phyloP scores from a whole-genome alignment of 1,139 yeast species.

The Taphrina deformans region DNA sequence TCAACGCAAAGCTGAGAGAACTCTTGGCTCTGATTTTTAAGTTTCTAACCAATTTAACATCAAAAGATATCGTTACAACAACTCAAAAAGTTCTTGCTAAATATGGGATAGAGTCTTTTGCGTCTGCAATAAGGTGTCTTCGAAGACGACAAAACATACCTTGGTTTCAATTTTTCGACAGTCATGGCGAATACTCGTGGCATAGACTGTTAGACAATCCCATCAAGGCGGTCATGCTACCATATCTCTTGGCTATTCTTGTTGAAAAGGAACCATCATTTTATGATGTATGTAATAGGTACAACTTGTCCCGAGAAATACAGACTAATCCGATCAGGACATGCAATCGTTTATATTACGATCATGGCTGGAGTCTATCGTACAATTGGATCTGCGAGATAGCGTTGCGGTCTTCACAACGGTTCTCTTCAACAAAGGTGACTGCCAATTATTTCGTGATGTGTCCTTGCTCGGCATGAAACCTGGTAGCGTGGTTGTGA shows the following conservation, averaged over 20 bases:
- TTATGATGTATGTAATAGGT: neutral
- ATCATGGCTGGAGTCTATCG: slow-evolving; percentile 13
- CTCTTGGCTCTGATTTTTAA: neutral
- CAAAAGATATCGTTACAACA: neutral
- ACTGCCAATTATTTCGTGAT: neutral
- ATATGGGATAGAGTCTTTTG: slow-evolving; percentile 9
- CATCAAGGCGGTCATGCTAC: slow-evolving; percentile 8
- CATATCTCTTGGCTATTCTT: slow-evolving; percentile 13
- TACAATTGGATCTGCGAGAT: slow-evolving; percentile 6
- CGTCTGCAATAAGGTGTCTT: neutral
- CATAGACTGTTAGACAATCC: slow-evolving; percentile 1
- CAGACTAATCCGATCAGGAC: neutral
- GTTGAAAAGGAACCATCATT: slow-evolving; percentile 2
- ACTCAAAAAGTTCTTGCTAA: slow-evolving; percentile 6
- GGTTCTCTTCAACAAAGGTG: neutral
- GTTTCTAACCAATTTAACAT: slow-evolving; percentile 5
- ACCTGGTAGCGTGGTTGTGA: neutral
- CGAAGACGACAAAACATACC: neutral
- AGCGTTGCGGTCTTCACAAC: slow-evolving; percentile 24
- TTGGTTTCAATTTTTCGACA: slow-evolving; percentile 10
- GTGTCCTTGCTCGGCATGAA: neutral
- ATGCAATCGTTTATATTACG: neutral
- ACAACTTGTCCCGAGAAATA: neutral
- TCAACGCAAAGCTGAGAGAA: neutral
- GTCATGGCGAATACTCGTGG: slow-evolving; percentile 14